Percentiles rank a stretch among this genome's conserved stretches.
These are phyloP conservation scores for Penicillium fuscoglaucum DNA, from an alignment of 2,329 filamentous ascomycete genomes.

Conservation along the genomic window DNA sequence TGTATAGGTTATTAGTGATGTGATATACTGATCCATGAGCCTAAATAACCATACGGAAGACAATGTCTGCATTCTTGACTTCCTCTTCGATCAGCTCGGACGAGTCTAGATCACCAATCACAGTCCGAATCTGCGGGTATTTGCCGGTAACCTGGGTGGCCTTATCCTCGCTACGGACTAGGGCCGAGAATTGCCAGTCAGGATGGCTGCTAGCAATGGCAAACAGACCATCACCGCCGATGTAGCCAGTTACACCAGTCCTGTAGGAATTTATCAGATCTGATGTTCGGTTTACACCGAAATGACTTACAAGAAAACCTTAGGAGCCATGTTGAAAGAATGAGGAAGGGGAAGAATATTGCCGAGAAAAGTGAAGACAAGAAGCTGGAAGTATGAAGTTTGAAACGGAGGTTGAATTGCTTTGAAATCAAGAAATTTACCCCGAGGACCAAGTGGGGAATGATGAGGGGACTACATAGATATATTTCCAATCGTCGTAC, in stretches of 20 bases:
- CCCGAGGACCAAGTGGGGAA: conserved; percentile 9
- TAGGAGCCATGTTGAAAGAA: conserved; percentile 29
- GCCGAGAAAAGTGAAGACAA: background rate
- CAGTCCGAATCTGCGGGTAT: conserved; percentile 45
- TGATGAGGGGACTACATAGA: background rate
- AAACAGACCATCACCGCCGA: conserved; percentile 55
- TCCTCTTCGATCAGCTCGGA: conserved; percentile 44
- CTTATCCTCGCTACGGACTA: conserved; percentile 49
- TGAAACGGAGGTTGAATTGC: conserved; percentile 5
- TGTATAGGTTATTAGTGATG: background rate
- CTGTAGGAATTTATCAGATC: conserved; percentile 33
- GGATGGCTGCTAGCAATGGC: conserved; percentile 48
- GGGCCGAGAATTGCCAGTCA: conserved; percentile 47
- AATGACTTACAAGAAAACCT: conserved; percentile 37
- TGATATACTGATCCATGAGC: background rate
- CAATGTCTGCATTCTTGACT: conserved; percentile 49
- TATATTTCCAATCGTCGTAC: too few species aligned
- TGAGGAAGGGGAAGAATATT: background rate
- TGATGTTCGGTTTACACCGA: conserved; percentile 10
- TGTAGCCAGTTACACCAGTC: conserved; percentile 55
- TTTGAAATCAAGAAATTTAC: conserved; percentile 30
- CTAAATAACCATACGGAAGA: conserved; percentile 41
- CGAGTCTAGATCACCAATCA: conserved; percentile 47
- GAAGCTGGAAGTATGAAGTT: too few species aligned
- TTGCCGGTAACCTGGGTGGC: conserved; percentile 40